Base-by-base conservation (phyloP, 2,329 filamentous ascomycete genomes). In the Cyanodermella asteris region DNA sequence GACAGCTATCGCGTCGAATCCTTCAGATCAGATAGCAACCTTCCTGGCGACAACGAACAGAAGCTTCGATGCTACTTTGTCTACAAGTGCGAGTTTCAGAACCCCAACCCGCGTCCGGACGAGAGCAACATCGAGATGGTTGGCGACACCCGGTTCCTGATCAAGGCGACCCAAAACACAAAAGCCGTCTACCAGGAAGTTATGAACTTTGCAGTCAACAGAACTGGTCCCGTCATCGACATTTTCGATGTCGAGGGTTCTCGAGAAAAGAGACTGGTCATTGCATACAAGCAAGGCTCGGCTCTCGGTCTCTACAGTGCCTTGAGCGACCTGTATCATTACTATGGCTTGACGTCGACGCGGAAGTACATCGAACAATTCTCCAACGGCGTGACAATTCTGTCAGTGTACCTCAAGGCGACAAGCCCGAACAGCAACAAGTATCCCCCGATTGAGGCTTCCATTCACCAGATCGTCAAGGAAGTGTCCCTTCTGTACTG, bases 311-410 rank as follows among this genome's bases (percentile, higher is more conserved):
- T 97, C 41, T 97, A 97, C 63, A 91, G 82, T 38, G 81, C 87
- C 15, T 56, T 97, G 39, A 91, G 78, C 35, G 82, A 94, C 47
- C 60, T 97, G 18, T 97, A 97, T 57, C 87, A 97, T 55, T 94
- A 93, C 64, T 97, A 97, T 44, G 84, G 87, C 21, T 65, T 94
- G 32, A 97, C 87, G 3, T 91, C 78, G 42, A 87, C 87, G 15
- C 67, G 87, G 39, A 97, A 97, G 56, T 97, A 97, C 44, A 76
- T 97, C 23, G 78, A 97, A 54, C 87, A 94, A 53, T 97, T 97
- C 60, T 87, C 82, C 43, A 97, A 97, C 49, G 87, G 87, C 33
- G 90, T 93, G 46, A 91, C 80, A 9, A 75, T 94, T 49, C 91
- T 94, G 63, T 93, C 81, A 38, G 67, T 93, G 34, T 97, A 97